phyloP scores from a whole-genome alignment of 2,329 filamentous ascomycete genomes.

The Biscogniauxia mediterranea region DNA sequence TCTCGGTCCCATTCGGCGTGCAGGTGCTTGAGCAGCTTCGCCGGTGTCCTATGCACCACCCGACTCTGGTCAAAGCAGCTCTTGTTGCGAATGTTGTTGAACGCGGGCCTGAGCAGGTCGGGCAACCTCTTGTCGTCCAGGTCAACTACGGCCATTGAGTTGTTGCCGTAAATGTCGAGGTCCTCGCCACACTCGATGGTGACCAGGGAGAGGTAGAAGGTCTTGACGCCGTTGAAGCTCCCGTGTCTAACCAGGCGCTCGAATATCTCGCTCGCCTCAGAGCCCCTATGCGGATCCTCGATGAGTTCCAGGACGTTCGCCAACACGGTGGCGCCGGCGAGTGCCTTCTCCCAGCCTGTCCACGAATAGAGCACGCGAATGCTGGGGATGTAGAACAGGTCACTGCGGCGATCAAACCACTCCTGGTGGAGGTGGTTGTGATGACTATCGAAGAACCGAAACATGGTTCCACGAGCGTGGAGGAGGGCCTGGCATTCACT shows the following conservation, averaged over 20 bases:
- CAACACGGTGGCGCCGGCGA: conserved; percentile 5
- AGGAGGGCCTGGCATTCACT: neutral
- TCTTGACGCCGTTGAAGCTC: conserved; percentile 5
- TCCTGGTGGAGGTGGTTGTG: neutral
- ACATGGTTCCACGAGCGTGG: neutral
- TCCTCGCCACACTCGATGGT: conserved; percentile 9
- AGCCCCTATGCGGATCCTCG: conserved; percentile 8
- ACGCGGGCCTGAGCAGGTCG: neutral
- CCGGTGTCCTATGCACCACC: conserved; percentile 3
- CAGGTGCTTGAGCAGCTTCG: conserved; percentile 7
- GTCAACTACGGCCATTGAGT: conserved; percentile 6
- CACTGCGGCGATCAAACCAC: conserved; percentile 1
- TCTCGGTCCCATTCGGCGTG: conserved; percentile 8
- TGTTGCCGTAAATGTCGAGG: conserved; percentile 8
- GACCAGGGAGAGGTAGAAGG: conserved; percentile 9
- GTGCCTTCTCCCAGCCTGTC: neutral
- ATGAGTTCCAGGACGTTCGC: conserved; percentile 10
- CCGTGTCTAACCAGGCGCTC: neutral
- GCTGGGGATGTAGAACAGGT: conserved; percentile 10
- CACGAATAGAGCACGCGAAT: conserved; percentile 5
- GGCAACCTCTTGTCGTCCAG: conserved; percentile 10
- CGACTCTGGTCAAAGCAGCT: neutral
- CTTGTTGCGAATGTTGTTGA: conserved; percentile 1
- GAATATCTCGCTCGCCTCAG: conserved; percentile 5
- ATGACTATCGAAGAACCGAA: neutral